phyloP scores from a whole-genome alignment of 208 protist species.

The Acanthamoeba rhysodes region DNA sequence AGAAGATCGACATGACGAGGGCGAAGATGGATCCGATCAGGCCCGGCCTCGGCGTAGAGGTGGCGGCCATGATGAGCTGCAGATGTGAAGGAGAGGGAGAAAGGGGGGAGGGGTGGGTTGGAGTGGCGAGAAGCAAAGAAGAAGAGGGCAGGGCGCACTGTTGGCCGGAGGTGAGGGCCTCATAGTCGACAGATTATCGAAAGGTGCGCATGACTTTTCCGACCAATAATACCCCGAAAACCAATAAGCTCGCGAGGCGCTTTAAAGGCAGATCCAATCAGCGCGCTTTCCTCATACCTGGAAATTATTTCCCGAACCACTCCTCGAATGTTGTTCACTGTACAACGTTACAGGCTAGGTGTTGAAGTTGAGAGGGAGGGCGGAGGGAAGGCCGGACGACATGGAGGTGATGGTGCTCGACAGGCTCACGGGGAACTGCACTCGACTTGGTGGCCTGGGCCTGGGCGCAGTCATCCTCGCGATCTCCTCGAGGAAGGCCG shows the following conservation, averaged over 20 bases:
- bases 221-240: no score
- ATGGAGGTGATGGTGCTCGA: conserved; percentile 52
- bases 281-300: neutral
- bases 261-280: neutral
- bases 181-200: neutral
- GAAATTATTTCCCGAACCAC: no score
- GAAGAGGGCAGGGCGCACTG: neutral
- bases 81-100: neutral
- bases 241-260: neutral
- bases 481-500: conserved; percentile 52
- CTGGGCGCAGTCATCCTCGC: conserved; percentile 5
- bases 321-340: no score
- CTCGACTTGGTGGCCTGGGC: neutral
- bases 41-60: neutral
- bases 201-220: no score
- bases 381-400: neutral
- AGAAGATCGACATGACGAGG: conserved; percentile 6
- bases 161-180: neutral
- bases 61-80: neutral
- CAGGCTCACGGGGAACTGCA: neutral
- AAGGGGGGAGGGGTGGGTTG: neutral
- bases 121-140: neutral
- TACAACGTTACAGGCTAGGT: no score
- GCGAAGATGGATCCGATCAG: neutral
- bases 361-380: conserved; percentile 45